These are phyloP conservation scores for Aegilops speltoides DNA, from an alignment of 176 grass and related monocot species.

Conservation along the genomic window DNA sequence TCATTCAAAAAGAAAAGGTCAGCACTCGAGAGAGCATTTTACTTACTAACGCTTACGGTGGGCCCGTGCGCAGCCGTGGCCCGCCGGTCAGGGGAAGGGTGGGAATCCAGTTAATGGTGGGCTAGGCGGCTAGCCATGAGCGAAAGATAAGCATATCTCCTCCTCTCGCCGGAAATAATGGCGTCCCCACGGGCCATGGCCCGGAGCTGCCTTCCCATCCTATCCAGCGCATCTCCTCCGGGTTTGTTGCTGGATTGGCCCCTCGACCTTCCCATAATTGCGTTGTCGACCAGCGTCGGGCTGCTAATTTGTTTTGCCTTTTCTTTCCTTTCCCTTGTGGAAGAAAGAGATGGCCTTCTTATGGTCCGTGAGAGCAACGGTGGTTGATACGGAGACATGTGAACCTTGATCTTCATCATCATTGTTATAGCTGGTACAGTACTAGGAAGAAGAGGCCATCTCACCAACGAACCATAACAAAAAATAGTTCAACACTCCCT, in stretches of 20 bases:
- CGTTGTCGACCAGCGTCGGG: not conserved
- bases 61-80: not conserved
- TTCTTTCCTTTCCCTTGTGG: not conserved
- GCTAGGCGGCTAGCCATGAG: not conserved
- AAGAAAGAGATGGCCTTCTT: not conserved
- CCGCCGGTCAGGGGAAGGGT: not conserved
- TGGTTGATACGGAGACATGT: not conserved
- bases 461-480: too few species aligned
- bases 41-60: not conserved
- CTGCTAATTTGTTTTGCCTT: not conserved
- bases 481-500: too few species aligned
- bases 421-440: too few species aligned
- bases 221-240: constrained; percentile 21
- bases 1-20: not conserved
- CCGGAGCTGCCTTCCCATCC: constrained; percentile 12
- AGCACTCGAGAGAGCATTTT: not conserved
- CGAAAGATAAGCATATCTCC: not conserved
- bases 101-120: not conserved
- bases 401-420: too few species aligned
- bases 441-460: too few species aligned
- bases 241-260: constrained; percentile 1
- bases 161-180: constrained; percentile 10
- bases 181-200: not conserved
- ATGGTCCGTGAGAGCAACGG: not conserved
- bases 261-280: constrained; percentile 29